Base-by-base conservation (phyloP, 306 rosid species). In the Glycine soja region DNA sequence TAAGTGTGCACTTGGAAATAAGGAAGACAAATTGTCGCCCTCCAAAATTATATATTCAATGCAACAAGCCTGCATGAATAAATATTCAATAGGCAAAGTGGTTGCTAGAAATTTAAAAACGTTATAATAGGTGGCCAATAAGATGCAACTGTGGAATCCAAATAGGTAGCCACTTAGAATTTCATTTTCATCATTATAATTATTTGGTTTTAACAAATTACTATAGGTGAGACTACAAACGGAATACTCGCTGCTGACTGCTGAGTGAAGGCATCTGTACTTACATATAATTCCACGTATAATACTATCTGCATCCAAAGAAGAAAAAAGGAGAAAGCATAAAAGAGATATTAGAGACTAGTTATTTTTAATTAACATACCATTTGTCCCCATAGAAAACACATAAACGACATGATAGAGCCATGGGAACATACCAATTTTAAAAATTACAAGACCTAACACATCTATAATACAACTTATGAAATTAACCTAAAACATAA, bases 281-380 rank as follows among this genome's bases (percentile, higher is more conserved):
- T 96, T 90, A 96, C 99, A 88, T 93, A 96, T 85, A 96, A 86
- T 71, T 96, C 99, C 88, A 86, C 93, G 82, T 96, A 96, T 48
- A 96, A 74, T 63, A 96, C 30, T 73, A 96, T 90, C 99, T 96
- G 98, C 90, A 88, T 50, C 80, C 86, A 90, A 83, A 86, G 58
- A 15, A 58, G 75, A 77, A 50, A 24, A 24, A 24, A 24, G 30
- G 2, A 65, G 12, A n/a, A 24, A 78, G 75, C 32, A 75, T 24
- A 24, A 24, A 24, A 24, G 30, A 24, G 30, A 24, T 24, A 24
- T 88, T 69, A 86, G 61, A 68, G 6, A 59, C 69, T 19, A n/a
- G 4, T 45, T 2, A 15, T 70, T 63, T 52, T 71, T 45, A 64
- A 62, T 24, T 72, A 62, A 24, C 40, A 19, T 53, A 42, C n/a